Conservation (phyloP, 441 rosid genomes). For the Brassica hybrid region DNA sequence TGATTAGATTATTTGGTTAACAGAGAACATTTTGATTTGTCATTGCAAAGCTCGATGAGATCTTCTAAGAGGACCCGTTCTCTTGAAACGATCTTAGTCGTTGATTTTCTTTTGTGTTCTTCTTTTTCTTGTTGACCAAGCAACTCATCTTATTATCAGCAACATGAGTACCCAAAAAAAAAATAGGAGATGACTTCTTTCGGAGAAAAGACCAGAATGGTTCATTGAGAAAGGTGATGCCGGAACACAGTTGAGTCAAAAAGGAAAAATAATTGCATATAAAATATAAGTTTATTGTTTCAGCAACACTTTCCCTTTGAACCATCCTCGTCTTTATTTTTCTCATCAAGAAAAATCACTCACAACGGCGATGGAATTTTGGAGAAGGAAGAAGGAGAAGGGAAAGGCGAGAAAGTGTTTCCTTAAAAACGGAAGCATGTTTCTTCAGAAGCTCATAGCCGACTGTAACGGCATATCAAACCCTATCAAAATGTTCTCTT, state of each 20-base stretch:
- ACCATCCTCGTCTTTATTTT: neutral
- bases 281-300: too few species aligned
- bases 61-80: conserved; percentile 34
- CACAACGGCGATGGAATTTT: neutral
- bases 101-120: conserved; percentile 26
- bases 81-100: conserved; percentile 20
- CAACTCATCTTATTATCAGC: conserved; percentile 29
- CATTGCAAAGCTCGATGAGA: conserved; percentile 17
- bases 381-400: neutral
- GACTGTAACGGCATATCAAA: neutral
- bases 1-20: neutral
- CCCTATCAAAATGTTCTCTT: neutral
- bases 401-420: neutral
- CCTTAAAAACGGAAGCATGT: neutral
- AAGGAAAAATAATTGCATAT: too few species aligned
- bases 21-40: neutral
- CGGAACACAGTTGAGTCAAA: neutral
- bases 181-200: too few species aligned
- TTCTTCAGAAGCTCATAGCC: neutral
- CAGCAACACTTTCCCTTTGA: neutral
- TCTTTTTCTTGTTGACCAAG: conserved; percentile 39
- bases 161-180: neutral
- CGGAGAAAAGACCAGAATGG: too few species aligned
- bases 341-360: neutral
- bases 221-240: neutral